Evolutionary conservation across 1,139 yeast genomes (phyloP), one percentile per base, ranked within the genome.

Genomic region (Lodderomyces pseudojiufengensis): DNA sequence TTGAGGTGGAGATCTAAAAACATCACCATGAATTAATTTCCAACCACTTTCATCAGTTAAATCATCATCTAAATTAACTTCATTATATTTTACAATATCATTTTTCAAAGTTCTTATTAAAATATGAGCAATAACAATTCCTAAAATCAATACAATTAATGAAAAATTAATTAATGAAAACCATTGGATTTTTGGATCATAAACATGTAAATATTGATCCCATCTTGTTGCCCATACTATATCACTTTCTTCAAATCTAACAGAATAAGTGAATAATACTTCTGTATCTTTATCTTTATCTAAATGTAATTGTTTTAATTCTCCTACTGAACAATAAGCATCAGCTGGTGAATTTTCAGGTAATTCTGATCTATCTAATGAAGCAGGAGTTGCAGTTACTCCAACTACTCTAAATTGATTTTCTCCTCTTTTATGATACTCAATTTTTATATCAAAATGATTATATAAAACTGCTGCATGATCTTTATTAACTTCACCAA

Each of bases 141-240:
- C 84, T 47, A 90, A 72, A 49, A 85, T 76, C 18, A 86, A 47
- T 13, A 90, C 96, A 51, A 90, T 77, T 42, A 86, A 62, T 9
- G 95, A 80, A 47, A 94, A 87, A 62, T 88, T 87, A 50, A 87
- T 65, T 48, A 92, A 75, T 2, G 96, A 86, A 55, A 87, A 84
- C 98, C 97, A 90, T 64, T 92, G 97, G 50, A 92, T 84, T 57
- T 84, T 83, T 38, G 97, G 95, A 56, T 87, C 95, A 55, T 81
- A 84, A 25, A 84, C 94, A 52, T 87, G 95, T 52, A 92, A 73
- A 57, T 92, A 92, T 59, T 87, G 86, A 59, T 92, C 98, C 99
- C 99, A 92, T 65, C 99, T 80, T 1, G 97, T 92, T 23, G 97
- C 97, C 98, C 97, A 92, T 9, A 82, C 79, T 10, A 94, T 85